Percentiles rank a stretch among this genome's conserved stretches.
Conservation (phyloP, 441 rosid species). For the Pelargonium fulgidum region DNA sequence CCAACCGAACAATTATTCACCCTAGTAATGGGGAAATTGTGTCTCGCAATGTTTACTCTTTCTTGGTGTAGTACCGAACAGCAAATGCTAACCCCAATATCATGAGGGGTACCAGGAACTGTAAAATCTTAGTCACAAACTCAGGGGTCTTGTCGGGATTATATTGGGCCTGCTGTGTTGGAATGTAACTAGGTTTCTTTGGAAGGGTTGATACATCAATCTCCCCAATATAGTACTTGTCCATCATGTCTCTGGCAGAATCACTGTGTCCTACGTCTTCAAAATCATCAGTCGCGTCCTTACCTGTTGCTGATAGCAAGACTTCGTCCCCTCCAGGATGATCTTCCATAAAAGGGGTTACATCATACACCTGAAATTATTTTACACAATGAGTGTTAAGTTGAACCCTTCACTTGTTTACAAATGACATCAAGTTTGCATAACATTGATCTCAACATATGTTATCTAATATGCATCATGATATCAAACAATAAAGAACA, state of each 20-base stretch:
- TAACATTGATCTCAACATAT: too few species aligned
- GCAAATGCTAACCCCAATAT: conserved; percentile 66
- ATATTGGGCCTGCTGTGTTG: conserved; percentile 37
- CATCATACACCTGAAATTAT: conserved; percentile 67
- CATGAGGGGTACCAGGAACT: conserved; percentile 73
- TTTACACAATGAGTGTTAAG: too few species aligned
- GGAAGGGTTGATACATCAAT: conserved; percentile 58
- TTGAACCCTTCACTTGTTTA: too few species aligned
- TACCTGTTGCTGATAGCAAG: conserved; percentile 72
- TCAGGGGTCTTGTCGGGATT: conserved; percentile 54
- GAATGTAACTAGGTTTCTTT: conserved; percentile 37
- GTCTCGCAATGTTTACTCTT: conserved; percentile 31
- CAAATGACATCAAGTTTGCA: too few species aligned
- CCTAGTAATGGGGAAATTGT: too few species aligned
- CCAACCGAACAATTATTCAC: too few species aligned
- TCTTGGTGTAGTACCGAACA: conserved; percentile 66
- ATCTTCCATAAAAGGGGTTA: conserved; percentile 86
- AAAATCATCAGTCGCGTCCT: conserved; percentile 76
- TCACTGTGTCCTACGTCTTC: conserved; percentile 97
- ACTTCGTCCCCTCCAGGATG: conserved; percentile 98
- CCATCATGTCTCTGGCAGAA: conserved; percentile 73
- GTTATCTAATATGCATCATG: too few species aligned
- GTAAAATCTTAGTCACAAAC: conserved; percentile 61
- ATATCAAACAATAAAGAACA: too few species aligned
- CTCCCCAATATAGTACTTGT: conserved; percentile 61